Evolutionary conservation across 2,329 filamentous ascomycete genomes (phyloP), one percentile per base, ranked within the genome.

Genomic region (Fusarium nygamai): DNA sequence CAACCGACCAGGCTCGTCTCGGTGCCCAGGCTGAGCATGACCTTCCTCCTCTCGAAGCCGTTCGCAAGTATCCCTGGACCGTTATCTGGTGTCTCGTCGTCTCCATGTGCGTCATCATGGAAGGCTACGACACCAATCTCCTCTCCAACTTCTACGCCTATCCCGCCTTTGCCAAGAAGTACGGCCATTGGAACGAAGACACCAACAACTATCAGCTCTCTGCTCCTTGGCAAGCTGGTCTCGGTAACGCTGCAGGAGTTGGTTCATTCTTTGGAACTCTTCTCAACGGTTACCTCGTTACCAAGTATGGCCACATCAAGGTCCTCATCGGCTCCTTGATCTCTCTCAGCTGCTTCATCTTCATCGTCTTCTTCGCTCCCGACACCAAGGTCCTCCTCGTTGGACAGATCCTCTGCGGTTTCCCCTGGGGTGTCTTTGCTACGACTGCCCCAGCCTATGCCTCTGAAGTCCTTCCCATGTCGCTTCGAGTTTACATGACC

Each of bases 251-350:
- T 4, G 80, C 84, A 0, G 78, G 82, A 22, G 82, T 86, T 14
- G 88, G 88, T 8, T 82, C 84, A 20, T 86, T 90, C 27, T 62
- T 89, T 6, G 88, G 88, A 2, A 81, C 86, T 7, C 79, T 87
- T 16, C 67, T 87, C 29, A 86, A 86, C 64, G 88, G 88, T 8
- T 82, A 82, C 59, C 73, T 88, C 17, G 83, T 85, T 20, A 82
- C 87, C 41, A 79, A 81, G 8, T 84, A 79, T 39, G 86, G 86
- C 0, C 85, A 86, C 50, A 80, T 83, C n/a, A 80, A 81, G 67
- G 85, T 84, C 2, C 82, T 88, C 67, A 79, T 88, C 14, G 82
- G 76, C 2, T 81, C 84, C 0, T 77, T 89, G 41, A 62, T 81
- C 2, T 46, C 76, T 69, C 73, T 86, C 80, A 78, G 81, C 19